Percentiles rank a stretch among this genome's conserved stretches.
Evolutionary conservation across 1,284 basidiomycete genomes (phyloP).

Genomic region (Malassezia sympodialis): DNA sequence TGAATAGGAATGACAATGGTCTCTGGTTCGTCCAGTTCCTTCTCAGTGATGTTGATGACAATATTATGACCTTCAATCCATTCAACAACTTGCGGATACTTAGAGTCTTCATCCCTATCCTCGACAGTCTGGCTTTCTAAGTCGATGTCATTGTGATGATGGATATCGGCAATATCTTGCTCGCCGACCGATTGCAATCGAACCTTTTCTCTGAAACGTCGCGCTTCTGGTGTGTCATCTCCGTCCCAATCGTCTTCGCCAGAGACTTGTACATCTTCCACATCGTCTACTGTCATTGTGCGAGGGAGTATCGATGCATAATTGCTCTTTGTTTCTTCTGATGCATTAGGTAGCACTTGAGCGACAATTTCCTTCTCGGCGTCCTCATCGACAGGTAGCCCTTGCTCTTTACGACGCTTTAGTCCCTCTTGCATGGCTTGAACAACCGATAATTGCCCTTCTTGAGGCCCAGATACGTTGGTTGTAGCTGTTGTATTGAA

Average conservation of each 20-base stretch:
- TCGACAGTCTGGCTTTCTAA: neutral
- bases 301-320: neutral
- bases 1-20: constrained; percentile 34
- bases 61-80: constrained; percentile 44
- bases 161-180: constrained; percentile 11
- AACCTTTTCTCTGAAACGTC: constrained; percentile 19
- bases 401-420: neutral
- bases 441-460: neutral
- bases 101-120: constrained; percentile 7
- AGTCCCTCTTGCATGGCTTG: constrained; percentile 3
- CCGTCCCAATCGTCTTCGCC: constrained; percentile 35
- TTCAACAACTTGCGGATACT: constrained; percentile 30
- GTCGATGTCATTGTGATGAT: neutral
- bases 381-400: neutral
- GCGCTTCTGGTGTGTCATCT: constrained; percentile 37
- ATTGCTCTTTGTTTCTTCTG: neutral
- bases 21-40: constrained; percentile 27
- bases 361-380: neutral
- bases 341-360: neutral
- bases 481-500: neutral
- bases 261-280: neutral
- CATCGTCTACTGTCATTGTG: neutral
- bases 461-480: neutral
- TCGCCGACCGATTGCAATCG: constrained; percentile 8
- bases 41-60: constrained; percentile 37